Base-by-base conservation (phyloP, 1,139 yeast species). In the Lodderomyces parapsilosis region DNA sequence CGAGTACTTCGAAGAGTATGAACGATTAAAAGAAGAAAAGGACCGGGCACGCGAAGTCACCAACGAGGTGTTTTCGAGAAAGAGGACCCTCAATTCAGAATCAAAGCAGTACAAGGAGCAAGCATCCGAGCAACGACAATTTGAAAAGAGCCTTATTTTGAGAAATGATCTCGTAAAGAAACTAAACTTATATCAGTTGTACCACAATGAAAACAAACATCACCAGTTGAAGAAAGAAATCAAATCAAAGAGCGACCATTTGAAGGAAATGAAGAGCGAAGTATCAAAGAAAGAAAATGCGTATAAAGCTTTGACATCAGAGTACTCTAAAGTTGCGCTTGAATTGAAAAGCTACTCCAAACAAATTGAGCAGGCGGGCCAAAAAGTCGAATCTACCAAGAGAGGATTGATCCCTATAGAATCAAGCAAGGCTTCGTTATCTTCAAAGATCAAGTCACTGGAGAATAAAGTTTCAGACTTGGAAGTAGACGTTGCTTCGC, bases 21-120 rank as follows among this genome's bases (percentile, higher is more conserved):
- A 86, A n/a, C 54, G 57, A 17, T 62, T 87, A 43, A 78, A 78
- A 53, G 86, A 83, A 25, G 81, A 83, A 53, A 77, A 76, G 50
- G 94, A 86, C 42, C 69, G 68, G 38, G 83, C 93, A 0, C 85
- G 79, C 43, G 87, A 84, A 47, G 71, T 74, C 8, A 74, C 93
- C 0, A 77, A 84, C 18, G 71, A 80, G 13, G 80, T 86, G 5
- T 81, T 86, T 51, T 79, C 89, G 35, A 78, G 84, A 51, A 85
- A 85, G 62, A 78, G 94, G 56, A 79, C 86, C 35, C 71, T 86
- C 41, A 83, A 80, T 54, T 80, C 85, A 23, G 97, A 91, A 58
- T 76, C 89, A 40, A 86, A 80, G 57, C 91, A 86, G 51, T 88
- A 88, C 56, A 81, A 80, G 52, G 91, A 81, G 47, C 96, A 90